Evolutionary conservation across 768 basidiomycete genomes (phyloP).

Genomic region (Lyophyllum decastes): DNA sequence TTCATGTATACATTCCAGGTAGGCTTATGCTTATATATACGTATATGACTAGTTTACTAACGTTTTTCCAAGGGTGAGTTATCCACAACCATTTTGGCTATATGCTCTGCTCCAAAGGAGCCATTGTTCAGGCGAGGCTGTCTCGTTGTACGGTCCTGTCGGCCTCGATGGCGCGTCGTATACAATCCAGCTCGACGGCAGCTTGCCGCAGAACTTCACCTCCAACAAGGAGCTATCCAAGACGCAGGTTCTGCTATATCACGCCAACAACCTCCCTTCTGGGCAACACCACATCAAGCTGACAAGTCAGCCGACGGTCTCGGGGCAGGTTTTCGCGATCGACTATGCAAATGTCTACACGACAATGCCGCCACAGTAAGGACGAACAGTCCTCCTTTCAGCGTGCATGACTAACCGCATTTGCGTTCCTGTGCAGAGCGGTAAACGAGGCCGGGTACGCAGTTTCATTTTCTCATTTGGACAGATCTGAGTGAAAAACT

Average conservation of each 20-base stretch:
- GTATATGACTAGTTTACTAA: background rate
- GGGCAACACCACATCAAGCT: constrained; percentile 11
- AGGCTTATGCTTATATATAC: constrained; percentile 7
- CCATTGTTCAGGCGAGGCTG: constrained; percentile 35
- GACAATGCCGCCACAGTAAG: constrained; percentile 9
- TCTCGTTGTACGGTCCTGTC: constrained; percentile 47
- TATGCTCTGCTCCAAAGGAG: background rate
- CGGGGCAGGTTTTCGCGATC: constrained; percentile 11
- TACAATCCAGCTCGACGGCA: constrained; percentile 35
- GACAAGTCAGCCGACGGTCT: constrained; percentile 3
- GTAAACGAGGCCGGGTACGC: background rate
- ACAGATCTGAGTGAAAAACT: background rate
- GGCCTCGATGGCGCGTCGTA: constrained; percentile 35
- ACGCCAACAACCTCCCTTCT: constrained; percentile 8
- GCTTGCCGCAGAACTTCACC: constrained; percentile 16
- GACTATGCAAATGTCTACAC: constrained; percentile 16
- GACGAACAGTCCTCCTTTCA: background rate
- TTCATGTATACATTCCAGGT: constrained; percentile 42
- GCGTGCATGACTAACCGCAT: background rate
- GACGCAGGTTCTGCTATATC: constrained; percentile 28
- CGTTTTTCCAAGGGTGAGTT: background rate
- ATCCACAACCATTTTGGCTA: background rate
- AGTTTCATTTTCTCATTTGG: background rate
- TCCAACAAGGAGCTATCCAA: constrained; percentile 24
- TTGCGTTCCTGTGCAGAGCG: background rate